Evolutionary conservation across 1,284 basidiomycete genomes (phyloP).

Genomic region (Sphagnurus paluster): DNA sequence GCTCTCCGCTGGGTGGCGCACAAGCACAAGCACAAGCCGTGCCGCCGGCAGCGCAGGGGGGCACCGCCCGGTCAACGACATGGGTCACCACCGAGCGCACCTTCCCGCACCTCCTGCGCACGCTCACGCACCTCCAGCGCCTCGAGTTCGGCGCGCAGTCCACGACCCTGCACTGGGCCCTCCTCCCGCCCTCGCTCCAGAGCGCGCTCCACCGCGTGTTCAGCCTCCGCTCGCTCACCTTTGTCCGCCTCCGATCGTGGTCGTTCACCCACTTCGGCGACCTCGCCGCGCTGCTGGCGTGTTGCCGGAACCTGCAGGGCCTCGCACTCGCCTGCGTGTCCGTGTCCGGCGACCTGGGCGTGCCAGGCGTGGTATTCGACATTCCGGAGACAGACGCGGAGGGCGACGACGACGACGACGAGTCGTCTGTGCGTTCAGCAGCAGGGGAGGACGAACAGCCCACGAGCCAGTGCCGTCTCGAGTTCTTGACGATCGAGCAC

Average conservation of each 20-base stretch:
- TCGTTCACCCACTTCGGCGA: constrained; percentile 34
- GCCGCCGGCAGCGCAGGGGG: constrained; percentile 22
- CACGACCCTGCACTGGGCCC: constrained; percentile 33
- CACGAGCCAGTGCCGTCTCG: constrained; percentile 22
- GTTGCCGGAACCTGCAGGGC: constrained; percentile 33
- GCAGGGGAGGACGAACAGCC: not conserved
- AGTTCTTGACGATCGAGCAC: constrained; percentile 40
- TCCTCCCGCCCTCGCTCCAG: constrained; percentile 32
- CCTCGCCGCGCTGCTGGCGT: constrained; percentile 31
- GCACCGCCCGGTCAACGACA: constrained; percentile 29
- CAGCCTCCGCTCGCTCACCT: constrained; percentile 31
- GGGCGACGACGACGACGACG: not conserved
- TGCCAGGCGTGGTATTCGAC: constrained; percentile 5
- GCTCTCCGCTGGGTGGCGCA: constrained; percentile 23
- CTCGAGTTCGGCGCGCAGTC: constrained; percentile 38
- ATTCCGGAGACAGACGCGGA: not conserved
- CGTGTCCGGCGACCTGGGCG: constrained; percentile 5
- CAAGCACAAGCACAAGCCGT: constrained; percentile 10
- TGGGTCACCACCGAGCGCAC: constrained; percentile 38
- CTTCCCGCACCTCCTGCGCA: constrained; percentile 34
- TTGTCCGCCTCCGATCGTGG: constrained; percentile 39
- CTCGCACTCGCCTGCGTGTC: constrained; percentile 33
- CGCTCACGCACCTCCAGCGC: constrained; percentile 34
- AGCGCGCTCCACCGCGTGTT: constrained; percentile 33
- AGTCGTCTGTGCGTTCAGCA: not conserved